Percentiles rank a stretch among this genome's conserved stretches.
These are phyloP conservation scores for Penicillium psychrofluorescens DNA, from an alignment of 495 filamentous ascomycete genomes.

Conservation along the genomic window DNA sequence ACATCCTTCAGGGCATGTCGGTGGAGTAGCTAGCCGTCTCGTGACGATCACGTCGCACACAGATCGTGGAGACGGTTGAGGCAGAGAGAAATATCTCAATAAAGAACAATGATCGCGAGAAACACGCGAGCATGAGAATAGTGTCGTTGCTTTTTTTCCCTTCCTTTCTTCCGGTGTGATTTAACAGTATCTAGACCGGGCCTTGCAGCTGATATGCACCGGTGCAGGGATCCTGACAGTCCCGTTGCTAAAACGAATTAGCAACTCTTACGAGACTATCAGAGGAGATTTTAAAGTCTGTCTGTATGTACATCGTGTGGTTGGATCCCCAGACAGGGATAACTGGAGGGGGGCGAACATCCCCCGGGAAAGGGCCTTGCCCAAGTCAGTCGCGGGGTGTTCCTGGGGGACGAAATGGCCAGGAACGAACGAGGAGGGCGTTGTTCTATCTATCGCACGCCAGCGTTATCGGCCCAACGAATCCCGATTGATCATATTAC, in stretches of 20 bases:
- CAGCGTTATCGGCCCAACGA: conserved; percentile 23
- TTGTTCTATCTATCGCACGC: too few species aligned
- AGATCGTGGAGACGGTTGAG: too few species aligned
- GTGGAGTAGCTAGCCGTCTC: conserved; percentile 2
- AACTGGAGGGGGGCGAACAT: too few species aligned
- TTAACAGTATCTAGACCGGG: background rate
- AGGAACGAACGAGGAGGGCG: too few species aligned
- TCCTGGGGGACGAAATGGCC: too few species aligned
- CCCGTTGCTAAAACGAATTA: conserved; percentile 11
- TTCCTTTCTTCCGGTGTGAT: background rate
- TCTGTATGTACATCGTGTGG: background rate
- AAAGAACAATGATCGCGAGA: too few species aligned
- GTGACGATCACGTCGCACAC: conserved; percentile 3
- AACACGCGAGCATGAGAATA: too few species aligned
- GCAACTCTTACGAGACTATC: conserved; percentile 7
- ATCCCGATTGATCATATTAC: conserved; percentile 16
- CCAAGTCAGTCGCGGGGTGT: too few species aligned
- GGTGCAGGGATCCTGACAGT: conserved; percentile 2
- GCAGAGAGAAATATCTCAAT: too few species aligned
- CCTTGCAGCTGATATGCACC: conserved; percentile 15
- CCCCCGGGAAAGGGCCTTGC: too few species aligned
- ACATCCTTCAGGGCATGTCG: conserved; percentile 3
- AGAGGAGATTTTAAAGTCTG: background rate
- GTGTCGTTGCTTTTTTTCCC: too few species aligned
- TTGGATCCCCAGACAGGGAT: too few species aligned